phyloP scores from a whole-genome alignment of 495 filamentous ascomycete species.

The Patellaria atrata region DNA sequence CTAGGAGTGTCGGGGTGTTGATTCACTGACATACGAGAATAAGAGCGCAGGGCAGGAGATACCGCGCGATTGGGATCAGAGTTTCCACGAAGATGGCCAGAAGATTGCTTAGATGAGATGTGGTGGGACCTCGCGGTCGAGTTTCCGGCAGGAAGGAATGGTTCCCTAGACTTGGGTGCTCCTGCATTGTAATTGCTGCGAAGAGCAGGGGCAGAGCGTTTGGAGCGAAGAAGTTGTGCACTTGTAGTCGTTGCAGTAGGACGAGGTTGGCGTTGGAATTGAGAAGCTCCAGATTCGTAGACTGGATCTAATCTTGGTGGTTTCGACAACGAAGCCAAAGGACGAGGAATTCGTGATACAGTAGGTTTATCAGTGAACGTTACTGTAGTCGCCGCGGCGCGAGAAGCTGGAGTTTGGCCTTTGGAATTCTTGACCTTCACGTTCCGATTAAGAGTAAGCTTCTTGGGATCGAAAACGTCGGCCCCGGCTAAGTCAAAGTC shows the following conservation, averaged over 20 bases:
- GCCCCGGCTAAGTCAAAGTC: conserved; percentile 78
- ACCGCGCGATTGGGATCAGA: conserved; percentile 45
- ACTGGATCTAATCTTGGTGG: conserved; percentile 81
- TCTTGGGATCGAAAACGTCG: conserved; percentile 63
- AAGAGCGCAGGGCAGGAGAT: conserved; percentile 35
- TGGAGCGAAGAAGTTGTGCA: conserved; percentile 63
- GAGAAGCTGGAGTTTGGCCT: conserved; percentile 30
- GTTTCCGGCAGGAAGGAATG: conserved; percentile 70
- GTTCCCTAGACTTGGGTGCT: conserved; percentile 38
- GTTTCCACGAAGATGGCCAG: conserved; percentile 57
- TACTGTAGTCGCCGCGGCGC: conserved; percentile 57
- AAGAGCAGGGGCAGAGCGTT: conserved; percentile 78
- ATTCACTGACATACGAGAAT: conserved; percentile 36
- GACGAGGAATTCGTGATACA: conserved; percentile 35
- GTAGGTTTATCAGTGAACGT: conserved; percentile 70
- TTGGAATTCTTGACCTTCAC: conserved; percentile 72
- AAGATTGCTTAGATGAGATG: conserved; percentile 52
- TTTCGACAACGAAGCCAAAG: conserved; percentile 46
- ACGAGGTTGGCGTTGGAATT: conserved; percentile 50
- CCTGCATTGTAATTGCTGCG: conserved; percentile 32
- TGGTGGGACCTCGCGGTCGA: conserved; percentile 69
- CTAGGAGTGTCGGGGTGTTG: conserved; percentile 34
- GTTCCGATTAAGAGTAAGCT: conserved; percentile 81
- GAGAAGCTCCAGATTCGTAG: conserved; percentile 72
- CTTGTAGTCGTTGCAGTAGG: conserved; percentile 55